phyloP scores from a whole-genome alignment of 2,329 filamentous ascomycete genomes.

The Phaeosphaeria sp. region DNA sequence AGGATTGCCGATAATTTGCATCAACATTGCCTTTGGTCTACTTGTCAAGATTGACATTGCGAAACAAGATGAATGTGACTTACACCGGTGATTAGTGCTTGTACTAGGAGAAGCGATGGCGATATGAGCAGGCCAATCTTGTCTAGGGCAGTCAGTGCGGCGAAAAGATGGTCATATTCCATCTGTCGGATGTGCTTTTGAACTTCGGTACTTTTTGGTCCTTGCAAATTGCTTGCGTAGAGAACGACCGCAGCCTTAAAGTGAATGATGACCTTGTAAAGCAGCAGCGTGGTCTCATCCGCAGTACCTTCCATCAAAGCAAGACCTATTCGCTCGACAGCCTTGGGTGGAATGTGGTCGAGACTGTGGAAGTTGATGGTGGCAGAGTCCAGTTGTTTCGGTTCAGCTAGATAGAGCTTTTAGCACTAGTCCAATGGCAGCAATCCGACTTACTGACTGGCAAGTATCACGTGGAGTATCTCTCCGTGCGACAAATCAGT shows the following conservation, averaged over 20 bases:
- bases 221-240: constrained; percentile 32
- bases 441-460: constrained; percentile 18
- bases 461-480: constrained; percentile 35
- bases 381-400: constrained; percentile 14
- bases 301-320: constrained; percentile 36
- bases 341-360: constrained; percentile 40
- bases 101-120: constrained; percentile 37
- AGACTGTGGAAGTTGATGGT: constrained; percentile 31
- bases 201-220: constrained; percentile 28
- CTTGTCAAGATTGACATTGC: not conserved
- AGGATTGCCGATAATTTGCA: constrained; percentile 45
- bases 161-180: constrained; percentile 36
- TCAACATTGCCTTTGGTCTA: constrained; percentile 31
- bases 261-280: constrained; percentile 43
- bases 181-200: constrained; percentile 34
- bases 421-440: not conserved
- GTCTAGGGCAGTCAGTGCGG: constrained; percentile 39
- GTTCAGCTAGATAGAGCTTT: constrained; percentile 22
- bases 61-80: constrained; percentile 6
- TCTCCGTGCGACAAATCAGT: constrained; percentile 35
- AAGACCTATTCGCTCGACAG: constrained; percentile 38
- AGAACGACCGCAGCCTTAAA: constrained; percentile 36
- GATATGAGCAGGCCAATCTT: constrained; percentile 34
- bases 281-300: constrained; percentile 35
- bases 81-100: constrained; percentile 40